phyloP scores from a whole-genome alignment of 2,329 filamentous ascomycete genomes.

The Annulohypoxylon truncatum region DNA sequence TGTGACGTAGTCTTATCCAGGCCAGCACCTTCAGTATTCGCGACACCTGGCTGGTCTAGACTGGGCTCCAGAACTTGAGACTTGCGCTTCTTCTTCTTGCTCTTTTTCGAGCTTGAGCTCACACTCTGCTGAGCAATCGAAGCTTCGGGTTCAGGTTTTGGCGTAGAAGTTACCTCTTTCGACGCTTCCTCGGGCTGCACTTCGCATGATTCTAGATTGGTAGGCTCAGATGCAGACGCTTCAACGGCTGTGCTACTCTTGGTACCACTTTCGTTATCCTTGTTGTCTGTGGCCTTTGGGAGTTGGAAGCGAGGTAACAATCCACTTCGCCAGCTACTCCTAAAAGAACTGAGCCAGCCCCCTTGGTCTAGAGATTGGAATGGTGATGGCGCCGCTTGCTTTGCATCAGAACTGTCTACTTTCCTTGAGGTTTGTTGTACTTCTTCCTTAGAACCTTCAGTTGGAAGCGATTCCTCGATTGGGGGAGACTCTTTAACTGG shows the following conservation, averaged over 20 bases:
- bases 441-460: neutral
- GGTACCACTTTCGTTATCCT: neutral
- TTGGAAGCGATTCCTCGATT: neutral
- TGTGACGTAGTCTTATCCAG: slow-evolving; percentile 12
- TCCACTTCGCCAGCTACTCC: slow-evolving; percentile 10
- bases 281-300: neutral
- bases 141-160: slow-evolving; percentile 13
- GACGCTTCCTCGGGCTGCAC: slow-evolving; percentile 11
- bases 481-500: neutral
- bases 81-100: slow-evolving; percentile 40
- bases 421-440: neutral
- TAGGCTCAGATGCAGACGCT: neutral
- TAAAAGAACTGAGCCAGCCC: slow-evolving; percentile 6
- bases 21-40: slow-evolving; percentile 8
- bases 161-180: neutral
- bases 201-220: slow-evolving; percentile 14
- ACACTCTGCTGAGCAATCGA: slow-evolving; percentile 12
- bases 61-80: slow-evolving; percentile 31
- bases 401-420: neutral
- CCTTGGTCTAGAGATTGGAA: neutral
- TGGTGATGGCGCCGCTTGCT: neutral
- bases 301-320: neutral
- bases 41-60: slow-evolving; percentile 16
- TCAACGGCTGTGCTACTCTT: neutral
- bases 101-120: slow-evolving; percentile 32